Evolutionary conservation across 371 early-diverging fungal species (phyloP).

Genomic region (Basidiobolus meristosporus): DNA sequence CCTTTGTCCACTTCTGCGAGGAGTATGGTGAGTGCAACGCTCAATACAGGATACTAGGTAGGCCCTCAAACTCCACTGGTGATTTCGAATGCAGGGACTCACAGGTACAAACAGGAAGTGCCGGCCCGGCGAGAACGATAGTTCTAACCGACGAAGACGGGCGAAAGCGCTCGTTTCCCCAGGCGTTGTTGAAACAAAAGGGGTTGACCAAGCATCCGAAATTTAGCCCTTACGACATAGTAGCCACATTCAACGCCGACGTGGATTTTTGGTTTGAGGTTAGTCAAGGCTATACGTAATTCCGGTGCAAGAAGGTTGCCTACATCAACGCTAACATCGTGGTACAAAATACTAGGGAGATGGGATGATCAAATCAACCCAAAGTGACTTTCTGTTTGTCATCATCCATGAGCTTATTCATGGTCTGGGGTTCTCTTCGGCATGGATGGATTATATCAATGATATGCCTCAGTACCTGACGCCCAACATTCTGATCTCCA

Average conservation of each 20-base stretch:
- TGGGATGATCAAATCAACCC: slow-evolving; percentile 13
- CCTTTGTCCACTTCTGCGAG: slow-evolving; percentile 25
- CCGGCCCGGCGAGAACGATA: slow-evolving; percentile 19
- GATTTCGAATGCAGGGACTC: too few relatives aligned
- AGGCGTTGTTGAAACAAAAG: slow-evolving; percentile 39
- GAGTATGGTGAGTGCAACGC: slow-evolving; percentile 9
- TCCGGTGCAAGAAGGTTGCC: not conserved
- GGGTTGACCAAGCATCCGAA: slow-evolving; percentile 5
- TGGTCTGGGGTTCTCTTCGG: slow-evolving; percentile 34
- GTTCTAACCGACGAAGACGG: slow-evolving; percentile 18
- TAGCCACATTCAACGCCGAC: slow-evolving; percentile 36
- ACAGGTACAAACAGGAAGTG: slow-evolving; percentile 7
- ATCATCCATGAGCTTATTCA: slow-evolving; percentile 37
- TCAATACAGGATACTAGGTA: slow-evolving; percentile 10
- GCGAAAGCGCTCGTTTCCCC: slow-evolving; percentile 32
- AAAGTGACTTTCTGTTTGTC: slow-evolving; percentile 33
- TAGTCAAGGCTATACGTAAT: not conserved
- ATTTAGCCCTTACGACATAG: slow-evolving; percentile 23
- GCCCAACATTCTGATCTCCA: slow-evolving; percentile 2
- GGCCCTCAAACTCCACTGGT: not conserved
- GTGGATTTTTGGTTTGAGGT: slow-evolving; percentile 20
- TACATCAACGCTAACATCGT: too few relatives aligned
- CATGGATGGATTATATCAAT: slow-evolving; percentile 13
- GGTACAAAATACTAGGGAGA: too few relatives aligned
- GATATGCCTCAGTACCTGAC: slow-evolving; percentile 5